Evolutionary conservation across 306 rosid species (phyloP), one percentile per base, ranked within the genome.

Genomic region (Rosa lucieae): DNA sequence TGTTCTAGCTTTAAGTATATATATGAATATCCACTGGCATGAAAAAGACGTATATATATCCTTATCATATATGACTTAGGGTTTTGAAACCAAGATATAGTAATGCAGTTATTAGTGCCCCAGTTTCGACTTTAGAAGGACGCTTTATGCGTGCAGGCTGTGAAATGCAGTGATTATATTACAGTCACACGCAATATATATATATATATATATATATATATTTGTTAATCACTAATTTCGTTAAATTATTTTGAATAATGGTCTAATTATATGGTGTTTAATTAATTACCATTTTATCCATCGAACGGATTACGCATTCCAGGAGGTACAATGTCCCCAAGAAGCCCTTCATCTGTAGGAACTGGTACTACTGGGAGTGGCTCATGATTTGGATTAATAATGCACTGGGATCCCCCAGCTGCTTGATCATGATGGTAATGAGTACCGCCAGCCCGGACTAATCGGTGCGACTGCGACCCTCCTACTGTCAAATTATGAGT

Each of bases 311-410:
- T 80, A 70, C 94, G 98, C 94, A 95, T 91, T 75, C 89, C 89
- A 5, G 77, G 92, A 37, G 99, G 94, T 21, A 95, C 97, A 70
- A 95, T 91, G 63, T 91, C 99, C 67, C 94, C 98, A 23, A 95
- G 98, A 43, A 95, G 84, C 35, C 99, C 99, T 70, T 95, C 90
- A 69, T 84, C 90, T 3, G 89, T 72, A 32, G 87, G 40, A 47
- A 47, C 49, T 40, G 72, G 26, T 12, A 46, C 39, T 47, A 43
- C 46, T 15, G 58, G 5, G 42, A 35, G 63, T 5, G 29, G 42
- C 43, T 42, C 68, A 15, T 37, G n/a, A 40, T 69, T 23, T 11
- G 32, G 73, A 21, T 69, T 44, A 12, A 74, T 63, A 82, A 37
- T 35, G 67, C 47, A 44, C 44, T 68, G 68, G 48, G 87, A 69